Conservation (phyloP, 2,329 filamentous ascomycete genomes). For the Didymella pinodella region DNA sequence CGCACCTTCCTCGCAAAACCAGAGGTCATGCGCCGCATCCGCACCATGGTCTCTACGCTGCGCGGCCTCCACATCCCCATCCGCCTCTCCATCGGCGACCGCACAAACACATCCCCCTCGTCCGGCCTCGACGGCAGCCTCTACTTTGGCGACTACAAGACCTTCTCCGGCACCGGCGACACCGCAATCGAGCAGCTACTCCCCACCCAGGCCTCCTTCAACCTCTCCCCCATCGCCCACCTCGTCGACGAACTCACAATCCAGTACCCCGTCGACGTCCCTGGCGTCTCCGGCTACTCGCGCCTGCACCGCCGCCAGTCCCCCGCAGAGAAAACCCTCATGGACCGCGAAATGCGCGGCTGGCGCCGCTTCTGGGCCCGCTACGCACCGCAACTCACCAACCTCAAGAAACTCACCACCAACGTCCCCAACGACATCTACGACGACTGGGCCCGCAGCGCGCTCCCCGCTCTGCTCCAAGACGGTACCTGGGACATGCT, state of each 20-base stretch:
- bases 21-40: constrained; percentile 43
- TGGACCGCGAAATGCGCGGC: constrained; percentile 44
- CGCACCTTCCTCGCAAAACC: constrained; percentile 42
- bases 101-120: constrained; percentile 33
- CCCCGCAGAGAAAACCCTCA: constrained; percentile 37
- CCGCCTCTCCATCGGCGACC: constrained; percentile 46
- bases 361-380: constrained; percentile 50
- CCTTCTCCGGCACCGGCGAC: constrained; percentile 38
- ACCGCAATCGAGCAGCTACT: constrained; percentile 38
- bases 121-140: constrained; percentile 45
- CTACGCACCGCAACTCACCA: constrained; percentile 46
- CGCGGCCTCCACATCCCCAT: constrained; percentile 44
- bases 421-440: constrained; percentile 45
- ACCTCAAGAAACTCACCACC: constrained; percentile 46
- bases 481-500: constrained; percentile 46
- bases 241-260: constrained; percentile 50
- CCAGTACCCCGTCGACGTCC: constrained; percentile 45
- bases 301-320: constrained; percentile 31
- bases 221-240: constrained; percentile 41
- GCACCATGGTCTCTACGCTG: constrained; percentile 41
- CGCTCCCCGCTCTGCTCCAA: constrained; percentile 30
- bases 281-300: constrained; percentile 41
- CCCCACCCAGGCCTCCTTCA: constrained; percentile 46
- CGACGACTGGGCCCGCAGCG: constrained; percentile 42
- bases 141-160: constrained; percentile 49